Evolutionary conservation across 768 basidiomycete species (phyloP), one percentile per base, ranked within the genome.

Genomic region (Tylopilus rubrobrunneus): DNA sequence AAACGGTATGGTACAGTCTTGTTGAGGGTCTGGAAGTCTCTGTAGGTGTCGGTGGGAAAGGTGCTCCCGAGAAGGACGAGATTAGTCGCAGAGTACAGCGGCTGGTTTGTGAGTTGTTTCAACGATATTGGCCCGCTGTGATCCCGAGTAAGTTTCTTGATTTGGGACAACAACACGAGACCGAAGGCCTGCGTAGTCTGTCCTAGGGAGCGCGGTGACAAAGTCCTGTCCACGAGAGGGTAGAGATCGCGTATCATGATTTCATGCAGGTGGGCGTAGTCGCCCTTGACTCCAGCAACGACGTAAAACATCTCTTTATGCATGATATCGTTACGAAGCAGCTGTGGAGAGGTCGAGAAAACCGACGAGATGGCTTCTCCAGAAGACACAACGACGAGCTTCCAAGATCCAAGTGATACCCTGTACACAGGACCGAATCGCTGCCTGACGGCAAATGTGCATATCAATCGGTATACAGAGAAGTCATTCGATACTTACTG

Each of bases 1-100:
- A 67, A 57, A 31, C 59, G 66, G 41, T 59, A 57, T 0, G 57
- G 61, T 5, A 66, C 28, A 39, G 58, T 66, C 21, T 52, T 49
- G 27, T 52, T 55, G 21, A 66, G 56, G 0, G 21, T 58, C 27
- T 2, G 52, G 39, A 66, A 68, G 41, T 68, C 66, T 12, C 12
- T 49, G 45, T 62, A 66, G 21, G 57, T 66, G 42, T 49, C 39
- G 14, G 14, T 5, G 1, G 64, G 67, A 42, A 66, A 66, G 21
- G 54, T 2, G 17, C 48, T 50, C 9, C 66, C 62, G 14, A 68
- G 44, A 28, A 67, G 53, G 29, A 58, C 31, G n/a, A 49, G 29
- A 11, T 66, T 68, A 2, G 58, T 55, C 10, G 59, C 51, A 2
- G 10, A 25, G 31, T 61, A 67, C 2, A 67, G 56, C 2, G 62